Base-by-base conservation (phyloP, 2,329 filamentous ascomycete species). In the Trichoderma sp. region DNA sequence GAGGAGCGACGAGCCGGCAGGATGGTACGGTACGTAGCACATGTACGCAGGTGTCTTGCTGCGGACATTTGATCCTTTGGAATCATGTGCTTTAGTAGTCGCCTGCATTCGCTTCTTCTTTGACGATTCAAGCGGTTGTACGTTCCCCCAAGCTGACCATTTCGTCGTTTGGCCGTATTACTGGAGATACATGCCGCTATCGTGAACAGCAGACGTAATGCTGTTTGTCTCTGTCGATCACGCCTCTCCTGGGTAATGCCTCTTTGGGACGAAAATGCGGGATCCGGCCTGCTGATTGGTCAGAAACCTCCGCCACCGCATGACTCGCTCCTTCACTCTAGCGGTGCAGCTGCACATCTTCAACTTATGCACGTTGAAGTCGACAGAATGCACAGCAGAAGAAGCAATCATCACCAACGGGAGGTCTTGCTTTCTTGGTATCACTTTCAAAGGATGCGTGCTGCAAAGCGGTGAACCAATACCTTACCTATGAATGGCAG, bases 161-260 rank as follows among this genome's bases (percentile, higher is more conserved):
- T 21, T 3, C 50, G 10, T 15, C 9, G 19, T 0, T 30, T 7
- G 21, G 2, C 21, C 21, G 21, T 12, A 55, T 39, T 7, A 21
- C 19, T 17, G 7, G 14, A 7, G 12, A 14, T 41, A 9, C 6
- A 14, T 41, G 5, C 6, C 15, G 10, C 21, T 15, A 10, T 55
- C 51, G 17, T 41, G 30, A 15, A 34, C 51, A 21, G 50, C 17
- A 14, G 10, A 21, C 21, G 3, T 24, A 2, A 44, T 44, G 7
- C 15, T 30, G 19, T 39, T 55, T 55, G 30, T 55, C 41, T 19
- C 3, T 17, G 51, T 28, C 19, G 10, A 19, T 61, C 34, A 21
- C 39, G 39, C 28, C 45, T 61, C 58, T 61, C 58, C 41, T 61
- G n/a, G 47, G 39, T 26, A 61, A 61, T 64, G 43, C 61, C 61